Percentiles rank a stretch among this genome's conserved stretches.
phyloP scores from a whole-genome alignment of 208 protist genomes.

The Leptomonas seymouri region DNA sequence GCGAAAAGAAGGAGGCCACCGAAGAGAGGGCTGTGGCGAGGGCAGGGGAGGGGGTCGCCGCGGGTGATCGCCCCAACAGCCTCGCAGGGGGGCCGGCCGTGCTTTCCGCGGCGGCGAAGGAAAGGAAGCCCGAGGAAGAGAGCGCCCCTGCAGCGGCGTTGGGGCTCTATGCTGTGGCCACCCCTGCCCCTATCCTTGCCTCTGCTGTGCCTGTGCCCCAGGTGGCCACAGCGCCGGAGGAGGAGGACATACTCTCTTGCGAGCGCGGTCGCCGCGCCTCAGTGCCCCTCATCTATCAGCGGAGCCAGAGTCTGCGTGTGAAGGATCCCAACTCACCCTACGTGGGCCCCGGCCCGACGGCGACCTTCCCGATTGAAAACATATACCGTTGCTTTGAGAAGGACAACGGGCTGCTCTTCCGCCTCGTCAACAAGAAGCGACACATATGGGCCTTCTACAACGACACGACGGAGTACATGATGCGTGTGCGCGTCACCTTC shows the following conservation, averaged over 20 bases:
- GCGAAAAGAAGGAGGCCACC: constrained; percentile 1
- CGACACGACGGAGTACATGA: constrained; percentile 63
- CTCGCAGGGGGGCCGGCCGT: not conserved
- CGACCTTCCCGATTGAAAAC: constrained; percentile 42
- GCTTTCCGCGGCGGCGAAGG: not conserved
- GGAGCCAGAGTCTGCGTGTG: constrained; percentile 20
- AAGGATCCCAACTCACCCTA: constrained; percentile 19
- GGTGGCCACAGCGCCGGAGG: constrained; percentile 11
- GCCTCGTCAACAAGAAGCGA: constrained; percentile 53
- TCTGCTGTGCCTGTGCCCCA: not conserved
- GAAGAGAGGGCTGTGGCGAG: not conserved
- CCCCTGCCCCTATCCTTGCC: not conserved
- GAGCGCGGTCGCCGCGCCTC: not conserved
- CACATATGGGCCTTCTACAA: constrained; percentile 86
- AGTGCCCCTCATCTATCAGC: constrained; percentile 10
- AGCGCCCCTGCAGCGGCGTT: constrained; percentile 3
- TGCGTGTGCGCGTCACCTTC: constrained; percentile 67
- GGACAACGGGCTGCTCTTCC: constrained; percentile 76
- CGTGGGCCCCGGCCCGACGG: constrained; percentile 39
- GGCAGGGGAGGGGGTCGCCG: not conserved
- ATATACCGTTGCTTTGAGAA: constrained; percentile 76
- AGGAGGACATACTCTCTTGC: not conserved
- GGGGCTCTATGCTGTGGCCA: not conserved
- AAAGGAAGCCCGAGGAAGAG: not conserved
- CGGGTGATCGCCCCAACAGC: not conserved